phyloP scores from a whole-genome alignment of 345 rosid genomes.

The Rhodamnia rubescens region DNA sequence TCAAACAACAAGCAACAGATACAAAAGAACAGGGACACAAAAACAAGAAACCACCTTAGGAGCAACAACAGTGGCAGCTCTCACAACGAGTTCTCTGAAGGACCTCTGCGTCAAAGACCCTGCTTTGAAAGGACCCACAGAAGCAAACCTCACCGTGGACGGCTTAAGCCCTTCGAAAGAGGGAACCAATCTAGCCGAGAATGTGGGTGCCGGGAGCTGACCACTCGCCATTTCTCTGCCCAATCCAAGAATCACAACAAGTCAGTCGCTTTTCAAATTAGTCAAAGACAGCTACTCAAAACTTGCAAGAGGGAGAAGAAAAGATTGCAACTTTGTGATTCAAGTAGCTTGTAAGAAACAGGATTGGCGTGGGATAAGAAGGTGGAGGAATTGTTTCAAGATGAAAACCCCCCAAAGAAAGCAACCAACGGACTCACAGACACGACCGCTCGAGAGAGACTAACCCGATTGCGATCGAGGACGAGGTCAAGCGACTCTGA shows the following conservation, averaged over 20 bases:
- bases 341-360: background rate
- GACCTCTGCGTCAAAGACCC: conserved; percentile 24
- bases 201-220: conserved; percentile 49
- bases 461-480: too few species aligned
- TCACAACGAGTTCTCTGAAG: conserved; percentile 49
- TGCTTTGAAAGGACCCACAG: conserved; percentile 22
- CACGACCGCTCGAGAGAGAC: too few species aligned
- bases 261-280: background rate
- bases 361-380: background rate
- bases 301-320: background rate
- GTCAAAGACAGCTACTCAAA: background rate
- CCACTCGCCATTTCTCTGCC: conserved; percentile 45
- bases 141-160: conserved; percentile 38
- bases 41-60: conserved; percentile 49
- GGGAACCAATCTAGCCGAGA: conserved; percentile 42
- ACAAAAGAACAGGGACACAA: background rate
- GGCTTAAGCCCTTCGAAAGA: conserved; percentile 56
- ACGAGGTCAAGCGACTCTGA: too few species aligned
- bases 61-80: conserved; percentile 83
- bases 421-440: too few species aligned
- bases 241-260: background rate
- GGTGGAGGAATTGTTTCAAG: background rate
- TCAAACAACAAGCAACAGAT: background rate
- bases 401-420: too few species aligned
- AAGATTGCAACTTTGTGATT: background rate